phyloP scores from a whole-genome alignment of 148 eudicot species.

The Persicaria tinctoria region DNA sequence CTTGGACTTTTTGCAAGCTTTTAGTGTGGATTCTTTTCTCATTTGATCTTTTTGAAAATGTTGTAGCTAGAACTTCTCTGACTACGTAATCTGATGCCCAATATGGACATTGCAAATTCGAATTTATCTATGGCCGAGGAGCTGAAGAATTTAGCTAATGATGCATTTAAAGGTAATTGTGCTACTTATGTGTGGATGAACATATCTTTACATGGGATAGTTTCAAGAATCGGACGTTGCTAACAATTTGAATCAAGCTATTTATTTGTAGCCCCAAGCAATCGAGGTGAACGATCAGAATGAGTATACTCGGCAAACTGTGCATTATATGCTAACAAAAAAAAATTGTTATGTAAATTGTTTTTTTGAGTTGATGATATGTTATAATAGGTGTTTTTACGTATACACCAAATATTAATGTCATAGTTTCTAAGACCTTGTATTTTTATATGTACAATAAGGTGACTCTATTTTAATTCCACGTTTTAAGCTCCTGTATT shows the following conservation, averaged over 20 bases:
- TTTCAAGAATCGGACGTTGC: not conserved
- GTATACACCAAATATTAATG: too few species aligned
- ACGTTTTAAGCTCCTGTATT: too few species aligned
- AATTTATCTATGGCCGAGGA: slow-evolving; percentile 61
- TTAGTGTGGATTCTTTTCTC: not conserved
- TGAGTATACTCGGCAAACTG: slow-evolving; percentile 96
- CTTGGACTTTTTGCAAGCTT: not conserved
- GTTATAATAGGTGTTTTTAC: too few species aligned
- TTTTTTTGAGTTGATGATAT: too few species aligned
- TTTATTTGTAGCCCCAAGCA: slow-evolving; percentile 84
- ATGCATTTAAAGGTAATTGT: slow-evolving; percentile 84
- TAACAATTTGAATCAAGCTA: slow-evolving; percentile 46
- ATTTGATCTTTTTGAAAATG: not conserved
- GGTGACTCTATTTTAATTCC: too few species aligned
- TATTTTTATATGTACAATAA: too few species aligned
- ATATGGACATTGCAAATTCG: slow-evolving; percentile 57
- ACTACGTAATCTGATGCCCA: slow-evolving; percentile 25
- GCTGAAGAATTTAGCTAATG: slow-evolving; percentile 73
- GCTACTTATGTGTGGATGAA: not conserved
- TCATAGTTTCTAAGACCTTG: too few species aligned
- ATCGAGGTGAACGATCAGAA: slow-evolving; percentile 58
- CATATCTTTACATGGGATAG: not conserved
- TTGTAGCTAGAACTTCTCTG: not conserved
- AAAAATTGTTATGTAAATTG: too few species aligned
- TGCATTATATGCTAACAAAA: slow-evolving; percentile 32